Evolutionary conservation across 192 early-diverging fungal species (phyloP), one percentile per base, ranked within the genome.

Genomic region (Coemansia sp.): DNA sequence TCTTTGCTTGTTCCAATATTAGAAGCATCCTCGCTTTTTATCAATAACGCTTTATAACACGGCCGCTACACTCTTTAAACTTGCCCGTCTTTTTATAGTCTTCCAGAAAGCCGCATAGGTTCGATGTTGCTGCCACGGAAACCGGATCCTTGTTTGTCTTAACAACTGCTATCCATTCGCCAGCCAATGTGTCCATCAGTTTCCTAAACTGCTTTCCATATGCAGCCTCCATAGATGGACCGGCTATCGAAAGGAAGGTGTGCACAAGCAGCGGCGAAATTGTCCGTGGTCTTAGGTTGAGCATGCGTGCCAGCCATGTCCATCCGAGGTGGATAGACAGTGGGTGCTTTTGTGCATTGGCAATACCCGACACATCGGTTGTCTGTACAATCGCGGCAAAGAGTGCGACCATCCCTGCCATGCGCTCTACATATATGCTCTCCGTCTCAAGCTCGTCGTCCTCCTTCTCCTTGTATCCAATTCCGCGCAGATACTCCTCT

Each of bases 1-100:
- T 48, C 45, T 22, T 48, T 48, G 25, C 8, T 48, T 23, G 23
- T 48, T 48, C 23, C 23, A 48, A 48, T 48, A 22, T 48, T 48
- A 15, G 45, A 48, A 25, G 25, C 10, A 9, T 9, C 23, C n/a
- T n/a, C 9, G 45, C 45, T 25, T 48, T 48, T 48, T 25, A 25
- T 48, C 45, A 48, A 48, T 23, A 6, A 7, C 22, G 42, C 50
- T 68, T 72, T 22, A 79, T 72, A 11, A 60, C 73, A 20, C 84
- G 96, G 19, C 86, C 89, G 29, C 78, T 80, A n/a, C 86, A 93
- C 53, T 94, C 93, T 29, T 85, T 85, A 52, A 90, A 91, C 53
- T 88, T 91, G 80, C 82, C 95, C 37, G 63, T 79, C 27, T 83
- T 90, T 50, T 87, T 88, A 40, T 54, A 82, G 15, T 77, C 79